Percentiles rank a stretch among this genome's conserved stretches.
Conservation (phyloP, 108 stramenopile species). For the Aurantiochytrium sp. region DNA sequence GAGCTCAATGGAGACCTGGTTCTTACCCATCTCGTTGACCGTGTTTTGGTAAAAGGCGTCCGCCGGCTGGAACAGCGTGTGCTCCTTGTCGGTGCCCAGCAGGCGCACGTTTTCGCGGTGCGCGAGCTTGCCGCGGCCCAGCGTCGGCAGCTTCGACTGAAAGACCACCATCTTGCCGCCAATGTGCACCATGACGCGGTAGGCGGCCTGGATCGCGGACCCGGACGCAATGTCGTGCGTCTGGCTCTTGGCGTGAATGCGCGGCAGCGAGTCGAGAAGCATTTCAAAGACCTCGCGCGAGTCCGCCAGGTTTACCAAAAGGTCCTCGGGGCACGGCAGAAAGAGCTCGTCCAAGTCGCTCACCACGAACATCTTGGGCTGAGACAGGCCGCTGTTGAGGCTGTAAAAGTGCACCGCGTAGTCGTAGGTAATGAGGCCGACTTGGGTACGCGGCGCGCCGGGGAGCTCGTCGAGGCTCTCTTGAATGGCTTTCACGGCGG, state of each 20-base stretch:
- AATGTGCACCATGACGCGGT: constrained; percentile 86
- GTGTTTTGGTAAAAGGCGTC: constrained; percentile 83
- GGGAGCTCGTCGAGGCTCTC: constrained; percentile 78
- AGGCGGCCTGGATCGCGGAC: constrained; percentile 86
- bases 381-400: constrained; percentile 68
- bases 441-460: constrained; percentile 74
- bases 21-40: constrained; percentile 84
- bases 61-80: constrained; percentile 76
- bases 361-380: constrained; percentile 92
- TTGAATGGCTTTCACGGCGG: constrained; percentile 73
- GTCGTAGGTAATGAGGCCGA: constrained; percentile 91
- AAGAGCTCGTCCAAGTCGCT: constrained; percentile 86
- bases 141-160: constrained; percentile 76
- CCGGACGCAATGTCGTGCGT: constrained; percentile 71
- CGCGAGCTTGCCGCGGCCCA: constrained; percentile 81
- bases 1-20: constrained; percentile 93
- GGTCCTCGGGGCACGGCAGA: constrained; percentile 85
- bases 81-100: constrained; percentile 88
- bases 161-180: constrained; percentile 96
- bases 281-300: constrained; percentile 73
- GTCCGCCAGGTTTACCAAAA: constrained; percentile 88
- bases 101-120: constrained; percentile 78
- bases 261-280: constrained; percentile 84
- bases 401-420: constrained; percentile 90
- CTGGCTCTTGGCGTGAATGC: constrained; percentile 77